These are phyloP conservation scores for Maudiozyma humilis DNA, from an alignment of 1,139 yeast genomes.

Conservation along the genomic window DNA sequence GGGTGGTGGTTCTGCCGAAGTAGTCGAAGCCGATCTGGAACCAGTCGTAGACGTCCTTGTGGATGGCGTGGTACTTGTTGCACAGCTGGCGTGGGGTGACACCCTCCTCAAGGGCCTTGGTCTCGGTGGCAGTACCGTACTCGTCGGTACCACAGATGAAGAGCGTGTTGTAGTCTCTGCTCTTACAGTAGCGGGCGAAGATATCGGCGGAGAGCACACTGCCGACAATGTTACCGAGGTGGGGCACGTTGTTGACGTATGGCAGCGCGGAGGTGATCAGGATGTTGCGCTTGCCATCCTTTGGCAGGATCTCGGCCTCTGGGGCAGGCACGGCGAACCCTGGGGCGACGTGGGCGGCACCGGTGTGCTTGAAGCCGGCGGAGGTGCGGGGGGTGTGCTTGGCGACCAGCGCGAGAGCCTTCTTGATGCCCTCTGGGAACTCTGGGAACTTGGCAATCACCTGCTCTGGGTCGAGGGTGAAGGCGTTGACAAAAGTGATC, in stretches of 20 bases:
- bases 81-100: conserved; percentile 81
- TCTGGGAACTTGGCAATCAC: conserved; percentile 25
- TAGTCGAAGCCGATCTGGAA: conserved; percentile 88
- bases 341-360: conserved; percentile 40
- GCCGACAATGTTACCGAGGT: conserved; percentile 91
- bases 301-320: conserved; percentile 44
- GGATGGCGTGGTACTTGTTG: conserved; percentile 79
- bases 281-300: conserved; percentile 62
- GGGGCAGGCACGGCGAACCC: conserved; percentile 36
- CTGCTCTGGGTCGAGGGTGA: conserved; percentile 27
- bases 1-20: conserved; percentile 93
- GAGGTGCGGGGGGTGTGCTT: conserved; percentile 21
- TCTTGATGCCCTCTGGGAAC: conserved; percentile 37
- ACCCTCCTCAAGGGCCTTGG: conserved; percentile 90
- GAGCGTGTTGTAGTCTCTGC: conserved; percentile 77
- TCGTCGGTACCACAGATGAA: conserved; percentile 95
- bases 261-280: conserved; percentile 93
- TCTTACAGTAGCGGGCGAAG: conserved; percentile 79
- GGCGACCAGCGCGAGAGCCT: conserved; percentile 33
- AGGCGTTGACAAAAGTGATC: conserved; percentile 33
- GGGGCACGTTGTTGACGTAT: conserved; percentile 95
- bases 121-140: conserved; percentile 98
- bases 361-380: conserved; percentile 42
- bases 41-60: conserved; percentile 90
- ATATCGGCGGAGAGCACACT: conserved; percentile 91